Base-by-base conservation (phyloP, 495 filamentous ascomycete species). In the Penicillium lividum region DNA sequence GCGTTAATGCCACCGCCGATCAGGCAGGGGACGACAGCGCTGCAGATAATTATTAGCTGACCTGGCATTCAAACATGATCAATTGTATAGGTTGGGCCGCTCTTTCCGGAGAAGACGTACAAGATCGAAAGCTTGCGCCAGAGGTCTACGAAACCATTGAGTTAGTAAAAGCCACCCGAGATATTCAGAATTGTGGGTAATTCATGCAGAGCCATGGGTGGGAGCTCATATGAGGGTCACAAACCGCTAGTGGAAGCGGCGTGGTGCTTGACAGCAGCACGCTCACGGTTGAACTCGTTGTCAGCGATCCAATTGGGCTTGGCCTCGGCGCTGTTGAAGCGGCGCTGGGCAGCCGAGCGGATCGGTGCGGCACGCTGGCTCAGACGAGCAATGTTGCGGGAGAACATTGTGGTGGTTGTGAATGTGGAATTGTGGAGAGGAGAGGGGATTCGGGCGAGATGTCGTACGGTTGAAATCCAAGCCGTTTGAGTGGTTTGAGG, bases 71-170 rank as follows among this genome's bases (percentile, higher is more conserved):
- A 18, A 8, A n/a, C 5, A 36, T 4, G 1, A 38, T 22, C 6
- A 10, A 44, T 36, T 43, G 38, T 30, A 16, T 6, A 44, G 18
- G 25, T n/a, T 5, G 29, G 38, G 45, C 29, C 29, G 53, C 53
- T 34, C 3, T 25, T 36, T 33, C 40, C 46, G 54, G 57, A n/a
- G 49, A 47, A 47, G 63, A 79, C 78, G 62, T 88, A 97, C 93
- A 89, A 97, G 80, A 96, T 83, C 57, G 89, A 92, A 52, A 97
- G 87, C 81, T 93, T 97, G 76, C 86, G 85, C 93, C 93, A 97
- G 62, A 94, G 86, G 71, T 90, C 93, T 97, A 73, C 53, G 54
- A 43, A 61, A 55, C 46, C 66, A 73, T 68, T 70, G 61, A 58
- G 67, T 80, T 55, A 78, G 73, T 64, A 60, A 59, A 38, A 50